phyloP scores from a whole-genome alignment of 2,329 filamentous ascomycete genomes.

The Triangularia verruculosa region DNA sequence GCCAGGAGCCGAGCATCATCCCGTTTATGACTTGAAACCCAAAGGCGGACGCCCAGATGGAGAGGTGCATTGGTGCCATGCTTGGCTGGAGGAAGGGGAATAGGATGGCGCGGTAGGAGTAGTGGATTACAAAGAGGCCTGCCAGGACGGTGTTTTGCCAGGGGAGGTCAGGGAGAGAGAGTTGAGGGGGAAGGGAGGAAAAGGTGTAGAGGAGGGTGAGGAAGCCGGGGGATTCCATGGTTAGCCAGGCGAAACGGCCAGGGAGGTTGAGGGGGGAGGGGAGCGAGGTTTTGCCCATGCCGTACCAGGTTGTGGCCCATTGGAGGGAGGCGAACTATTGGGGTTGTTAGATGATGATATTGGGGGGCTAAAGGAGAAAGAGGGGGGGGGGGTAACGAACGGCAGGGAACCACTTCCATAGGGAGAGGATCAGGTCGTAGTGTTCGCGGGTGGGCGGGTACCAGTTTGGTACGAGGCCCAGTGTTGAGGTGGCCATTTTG shows the following conservation, averaged over 20 bases:
- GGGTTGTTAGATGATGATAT: not conserved
- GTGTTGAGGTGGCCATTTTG: slow-evolving; percentile 28
- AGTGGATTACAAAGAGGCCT: slow-evolving; percentile 74
- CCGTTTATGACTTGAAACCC: slow-evolving; percentile 80
- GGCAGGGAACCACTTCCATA: slow-evolving; percentile 55
- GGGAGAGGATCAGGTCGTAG: slow-evolving; percentile 50
- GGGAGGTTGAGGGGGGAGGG: slow-evolving; percentile 70
- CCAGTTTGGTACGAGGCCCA: slow-evolving; percentile 53
- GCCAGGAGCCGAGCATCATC: slow-evolving; percentile 72
- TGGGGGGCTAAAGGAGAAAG: not conserved
- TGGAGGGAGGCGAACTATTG: slow-evolving; percentile 68
- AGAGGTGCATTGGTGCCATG: slow-evolving; percentile 83
- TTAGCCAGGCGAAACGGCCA: slow-evolving; percentile 80
- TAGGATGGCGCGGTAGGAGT: slow-evolving; percentile 82
- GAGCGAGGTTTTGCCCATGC: slow-evolving; percentile 87
- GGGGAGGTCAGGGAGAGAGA: slow-evolving; percentile 59
- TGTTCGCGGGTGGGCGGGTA: slow-evolving; percentile 57
- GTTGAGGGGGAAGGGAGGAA: slow-evolving; percentile 58
- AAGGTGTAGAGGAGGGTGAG: slow-evolving; percentile 77
- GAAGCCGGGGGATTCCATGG: slow-evolving; percentile 82
- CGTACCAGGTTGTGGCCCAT: slow-evolving; percentile 78
- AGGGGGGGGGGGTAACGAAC: slow-evolving; percentile 37
- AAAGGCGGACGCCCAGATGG: slow-evolving; percentile 63
- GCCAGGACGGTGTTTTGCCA: slow-evolving; percentile 77
- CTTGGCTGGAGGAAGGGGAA: slow-evolving; percentile 80